These are phyloP conservation scores for Zychaea mexicana DNA, from an alignment of 371 early-diverging fungal species.

Conservation along the genomic window DNA sequence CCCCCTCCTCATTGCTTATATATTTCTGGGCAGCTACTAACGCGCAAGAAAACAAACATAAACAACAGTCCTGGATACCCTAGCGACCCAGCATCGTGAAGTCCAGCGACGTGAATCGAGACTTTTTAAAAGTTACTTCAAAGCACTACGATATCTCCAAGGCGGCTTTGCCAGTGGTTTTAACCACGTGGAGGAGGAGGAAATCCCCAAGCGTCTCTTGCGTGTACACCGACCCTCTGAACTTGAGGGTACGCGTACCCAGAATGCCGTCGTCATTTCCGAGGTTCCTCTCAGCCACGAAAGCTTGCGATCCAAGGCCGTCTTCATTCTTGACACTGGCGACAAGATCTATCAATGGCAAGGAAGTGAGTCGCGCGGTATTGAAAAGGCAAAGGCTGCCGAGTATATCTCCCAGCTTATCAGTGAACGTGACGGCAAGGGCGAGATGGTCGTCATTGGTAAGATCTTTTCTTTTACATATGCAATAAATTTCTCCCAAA, in stretches of 20 bases:
- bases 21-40: not conserved
- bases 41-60: not conserved
- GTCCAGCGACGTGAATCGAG: constrained; percentile 69
- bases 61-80: constrained; percentile 59
- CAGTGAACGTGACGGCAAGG: constrained; percentile 63
- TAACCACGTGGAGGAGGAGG: constrained; percentile 66
- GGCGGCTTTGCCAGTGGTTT: constrained; percentile 87
- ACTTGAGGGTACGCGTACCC: constrained; percentile 43
- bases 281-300: constrained; percentile 60
- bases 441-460: constrained; percentile 71
- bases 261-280: constrained; percentile 57
- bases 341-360: constrained; percentile 77
- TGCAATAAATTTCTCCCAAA: no score
- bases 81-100: constrained; percentile 82
- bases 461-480: constrained; percentile 10
- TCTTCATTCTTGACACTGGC: constrained; percentile 79
- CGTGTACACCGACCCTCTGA: constrained; percentile 61
- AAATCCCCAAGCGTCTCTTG: constrained; percentile 64
- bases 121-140: constrained; percentile 72
- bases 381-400: constrained; percentile 76
- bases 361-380: constrained; percentile 63
- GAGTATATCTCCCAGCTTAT: constrained; percentile 65
- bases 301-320: constrained; percentile 75
- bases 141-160: constrained; percentile 50
- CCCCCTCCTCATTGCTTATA: not conserved